Conservation (phyloP, 768 basidiomycete genomes). For the Lactarius quietus region DNA sequence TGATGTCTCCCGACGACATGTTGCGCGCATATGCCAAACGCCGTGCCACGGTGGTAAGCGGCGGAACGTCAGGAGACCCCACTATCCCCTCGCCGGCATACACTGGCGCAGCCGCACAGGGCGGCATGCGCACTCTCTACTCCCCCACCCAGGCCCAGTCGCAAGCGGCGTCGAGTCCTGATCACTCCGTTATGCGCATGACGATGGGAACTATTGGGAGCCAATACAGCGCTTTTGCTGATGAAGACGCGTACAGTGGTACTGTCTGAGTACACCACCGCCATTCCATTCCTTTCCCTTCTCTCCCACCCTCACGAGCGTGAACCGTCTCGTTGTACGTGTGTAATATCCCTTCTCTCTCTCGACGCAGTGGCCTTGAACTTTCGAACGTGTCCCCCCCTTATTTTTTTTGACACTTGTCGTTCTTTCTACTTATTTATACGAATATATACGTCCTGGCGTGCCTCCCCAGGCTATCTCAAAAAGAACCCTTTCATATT, state of each 20-base stretch:
- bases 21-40: slow-evolving; percentile 66
- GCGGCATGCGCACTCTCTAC: slow-evolving; percentile 36
- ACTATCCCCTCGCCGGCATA: slow-evolving; percentile 30
- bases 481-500: neutral
- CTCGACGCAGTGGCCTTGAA: neutral
- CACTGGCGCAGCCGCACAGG: slow-evolving; percentile 29
- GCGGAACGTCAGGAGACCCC: slow-evolving; percentile 26
- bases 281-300: neutral
- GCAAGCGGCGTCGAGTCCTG: slow-evolving; percentile 1
- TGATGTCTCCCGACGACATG: slow-evolving; percentile 71
- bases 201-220: slow-evolving; percentile 26
- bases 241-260: slow-evolving; percentile 32
- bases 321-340: slow-evolving; percentile 10
- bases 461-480: neutral
- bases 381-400: neutral
- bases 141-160: slow-evolving; percentile 27
- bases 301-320: neutral
- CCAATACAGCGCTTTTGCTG: slow-evolving; percentile 29
- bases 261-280: slow-evolving; percentile 12
- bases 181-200: slow-evolving; percentile 26
- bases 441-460: neutral
- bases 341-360: neutral
- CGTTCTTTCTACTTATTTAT: slow-evolving; percentile 8
- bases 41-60: slow-evolving; percentile 34
- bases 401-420: neutral